phyloP scores from a whole-genome alignment of 2,329 filamentous ascomycete genomes.

The Calonectria honghensis region DNA sequence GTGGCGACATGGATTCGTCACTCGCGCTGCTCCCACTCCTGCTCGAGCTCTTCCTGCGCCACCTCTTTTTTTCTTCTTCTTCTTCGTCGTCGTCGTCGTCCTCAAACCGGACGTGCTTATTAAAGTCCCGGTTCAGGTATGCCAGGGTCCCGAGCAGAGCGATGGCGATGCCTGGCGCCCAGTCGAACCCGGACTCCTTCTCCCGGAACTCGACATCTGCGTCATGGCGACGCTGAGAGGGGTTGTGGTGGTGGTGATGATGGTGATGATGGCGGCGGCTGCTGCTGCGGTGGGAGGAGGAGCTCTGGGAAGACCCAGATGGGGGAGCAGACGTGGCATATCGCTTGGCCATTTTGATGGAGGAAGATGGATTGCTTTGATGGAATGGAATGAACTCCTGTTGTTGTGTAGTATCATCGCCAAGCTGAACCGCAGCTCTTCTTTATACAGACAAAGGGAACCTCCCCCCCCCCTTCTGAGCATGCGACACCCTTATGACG shows the following conservation, averaged over 20 bases:
- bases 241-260: slow-evolving; percentile 26
- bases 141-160: slow-evolving; percentile 56
- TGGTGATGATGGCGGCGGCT: slow-evolving; percentile 18
- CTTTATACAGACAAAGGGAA: neutral
- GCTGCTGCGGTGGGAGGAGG: neutral
- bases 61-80: neutral
- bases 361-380: neutral
- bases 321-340: slow-evolving; percentile 42
- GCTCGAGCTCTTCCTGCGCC: neutral
- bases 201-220: slow-evolving; percentile 58
- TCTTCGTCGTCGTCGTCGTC: slow-evolving; percentile 26
- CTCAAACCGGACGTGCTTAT: slow-evolving; percentile 31
- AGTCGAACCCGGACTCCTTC: slow-evolving; percentile 61
- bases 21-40: slow-evolving; percentile 2
- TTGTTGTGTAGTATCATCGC: neutral
- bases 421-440: neutral
- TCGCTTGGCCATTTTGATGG: slow-evolving; percentile 46
- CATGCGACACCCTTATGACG: neutral
- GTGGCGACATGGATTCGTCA: slow-evolving; percentile 12
- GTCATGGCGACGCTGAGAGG: slow-evolving; percentile 52
- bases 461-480: neutral
- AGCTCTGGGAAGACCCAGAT: neutral
- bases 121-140: neutral
- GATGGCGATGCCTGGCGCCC: slow-evolving; percentile 63
- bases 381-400: neutral